These are phyloP conservation scores for Phialocephala subalpina DNA, from an alignment of 2,329 filamentous ascomycete species.

Conservation along the genomic window DNA sequence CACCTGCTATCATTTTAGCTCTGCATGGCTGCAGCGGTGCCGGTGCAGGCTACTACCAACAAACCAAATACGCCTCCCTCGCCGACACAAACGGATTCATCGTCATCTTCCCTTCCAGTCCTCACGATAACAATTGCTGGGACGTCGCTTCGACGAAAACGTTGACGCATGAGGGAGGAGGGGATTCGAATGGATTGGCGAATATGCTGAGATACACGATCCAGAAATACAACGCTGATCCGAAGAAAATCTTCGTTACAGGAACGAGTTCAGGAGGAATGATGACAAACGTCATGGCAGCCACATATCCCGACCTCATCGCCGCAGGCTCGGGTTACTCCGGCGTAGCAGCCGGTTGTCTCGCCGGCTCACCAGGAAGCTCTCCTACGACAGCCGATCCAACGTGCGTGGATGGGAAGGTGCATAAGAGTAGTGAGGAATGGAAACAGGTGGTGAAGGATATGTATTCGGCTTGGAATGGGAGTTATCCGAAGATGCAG, in stretches of 20 bases:
- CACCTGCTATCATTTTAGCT: conserved; percentile 14
- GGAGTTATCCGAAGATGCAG: conserved; percentile 30
- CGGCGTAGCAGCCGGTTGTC: conserved; percentile 52
- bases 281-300: conserved; percentile 57
- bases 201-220: conserved; percentile 65
- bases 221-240: conserved; percentile 57
- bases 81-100: conserved; percentile 17
- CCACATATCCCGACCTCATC: conserved; percentile 52
- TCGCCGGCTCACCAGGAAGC: conserved; percentile 35
- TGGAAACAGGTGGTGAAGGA: conserved; percentile 57
- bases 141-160: conserved; percentile 56
- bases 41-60: conserved; percentile 4
- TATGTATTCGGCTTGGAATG: conserved; percentile 47
- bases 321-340: conserved; percentile 48
- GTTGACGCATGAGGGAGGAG: conserved; percentile 62
- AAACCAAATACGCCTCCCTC: conserved; percentile 18
- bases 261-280: conserved; percentile 56
- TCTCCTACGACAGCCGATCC: conserved; percentile 45
- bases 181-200: conserved; percentile 61
- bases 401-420: conserved; percentile 51
- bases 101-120: conserved; percentile 5
- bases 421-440: conserved; percentile 47
- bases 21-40: background rate
- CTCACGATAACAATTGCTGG: conserved; percentile 54
- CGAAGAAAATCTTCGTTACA: conserved; percentile 59